Evolutionary conservation across 768 basidiomycete genomes (phyloP).

Genomic region (Auricularia auricula-judae): DNA sequence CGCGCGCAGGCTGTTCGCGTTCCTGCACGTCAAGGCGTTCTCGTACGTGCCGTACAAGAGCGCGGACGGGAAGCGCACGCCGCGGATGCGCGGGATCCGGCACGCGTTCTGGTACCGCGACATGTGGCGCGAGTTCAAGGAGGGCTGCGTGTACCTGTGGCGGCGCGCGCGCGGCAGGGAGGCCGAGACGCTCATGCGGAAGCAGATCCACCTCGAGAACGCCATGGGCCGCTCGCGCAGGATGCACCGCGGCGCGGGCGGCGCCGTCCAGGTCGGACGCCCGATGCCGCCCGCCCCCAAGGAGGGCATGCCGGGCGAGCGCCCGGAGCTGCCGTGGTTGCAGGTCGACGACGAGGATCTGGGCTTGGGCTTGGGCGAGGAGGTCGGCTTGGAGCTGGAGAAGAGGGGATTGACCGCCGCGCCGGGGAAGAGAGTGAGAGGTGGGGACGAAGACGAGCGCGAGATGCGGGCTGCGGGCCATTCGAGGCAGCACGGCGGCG

Average conservation of each 20-base stretch:
- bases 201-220: conserved; percentile 27
- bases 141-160: conserved; percentile 46
- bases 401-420: conserved; percentile 29
- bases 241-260: conserved; percentile 1
- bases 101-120: conserved; percentile 65
- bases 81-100: conserved; percentile 44
- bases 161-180: conserved; percentile 44
- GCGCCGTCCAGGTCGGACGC: neutral
- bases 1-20: conserved; percentile 42
- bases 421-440: conserved; percentile 4
- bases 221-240: conserved; percentile 25
- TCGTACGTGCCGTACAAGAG: conserved; percentile 51
- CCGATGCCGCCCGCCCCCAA: neutral
- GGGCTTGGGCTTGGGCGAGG: conserved; percentile 19
- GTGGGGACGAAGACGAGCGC: conserved; percentile 7
- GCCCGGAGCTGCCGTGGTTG: conserved; percentile 38
- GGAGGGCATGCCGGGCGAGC: neutral
- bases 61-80: conserved; percentile 28
- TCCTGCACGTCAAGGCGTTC: conserved; percentile 64
- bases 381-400: conserved; percentile 43
- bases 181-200: conserved; percentile 33
- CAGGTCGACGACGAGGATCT: conserved; percentile 36
- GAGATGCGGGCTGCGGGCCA: conserved; percentile 8
- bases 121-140: conserved; percentile 50
- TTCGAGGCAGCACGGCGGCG: conserved; percentile 16